Conservation (phyloP, 2,329 filamentous ascomycete species). For the Fusarium nygamai region DNA sequence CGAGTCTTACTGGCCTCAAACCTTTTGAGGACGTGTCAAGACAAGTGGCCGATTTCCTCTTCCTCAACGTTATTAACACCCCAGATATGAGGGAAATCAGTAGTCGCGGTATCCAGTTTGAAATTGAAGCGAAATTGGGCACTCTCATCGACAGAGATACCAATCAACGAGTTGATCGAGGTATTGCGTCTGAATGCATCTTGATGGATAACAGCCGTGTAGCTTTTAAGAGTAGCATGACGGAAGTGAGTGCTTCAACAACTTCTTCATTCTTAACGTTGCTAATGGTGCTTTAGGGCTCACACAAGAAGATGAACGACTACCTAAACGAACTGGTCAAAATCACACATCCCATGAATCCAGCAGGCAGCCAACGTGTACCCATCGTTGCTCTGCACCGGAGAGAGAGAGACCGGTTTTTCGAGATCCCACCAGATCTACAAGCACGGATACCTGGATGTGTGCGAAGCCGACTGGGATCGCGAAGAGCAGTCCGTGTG, state of each 20-base stretch:
- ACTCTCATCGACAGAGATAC: constrained; percentile 79
- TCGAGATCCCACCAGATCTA: constrained; percentile 72
- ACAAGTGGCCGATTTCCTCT: constrained; percentile 83
- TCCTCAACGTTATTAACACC: constrained; percentile 73
- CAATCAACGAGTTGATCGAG: constrained; percentile 73
- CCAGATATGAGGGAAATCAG: constrained; percentile 72
- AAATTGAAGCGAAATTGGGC: constrained; percentile 95
- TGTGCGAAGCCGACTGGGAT: constrained; percentile 67
- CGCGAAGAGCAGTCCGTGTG: constrained; percentile 53
- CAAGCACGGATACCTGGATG: constrained; percentile 70
- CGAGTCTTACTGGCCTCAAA: constrained; percentile 73
- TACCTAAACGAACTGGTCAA: constrained; percentile 79
- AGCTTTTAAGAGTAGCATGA: constrained; percentile 89
- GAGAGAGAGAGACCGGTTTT: constrained; percentile 85
- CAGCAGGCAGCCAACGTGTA: constrained; percentile 61
- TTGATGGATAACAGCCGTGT: constrained; percentile 69
- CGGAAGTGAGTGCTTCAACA: constrained; percentile 68
- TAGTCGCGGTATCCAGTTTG: constrained; percentile 76
- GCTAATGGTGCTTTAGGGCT: constrained; percentile 60
- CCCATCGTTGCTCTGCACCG: constrained; percentile 84
- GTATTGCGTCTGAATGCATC: constrained; percentile 76
- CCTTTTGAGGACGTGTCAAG: constrained; percentile 81
- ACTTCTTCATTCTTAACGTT: neutral
- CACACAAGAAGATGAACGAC: constrained; percentile 85
- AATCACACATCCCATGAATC: constrained; percentile 65